Evolutionary conservation across 495 filamentous ascomycete genomes (phyloP).

Genomic region (Trypethelium eluteriae): DNA sequence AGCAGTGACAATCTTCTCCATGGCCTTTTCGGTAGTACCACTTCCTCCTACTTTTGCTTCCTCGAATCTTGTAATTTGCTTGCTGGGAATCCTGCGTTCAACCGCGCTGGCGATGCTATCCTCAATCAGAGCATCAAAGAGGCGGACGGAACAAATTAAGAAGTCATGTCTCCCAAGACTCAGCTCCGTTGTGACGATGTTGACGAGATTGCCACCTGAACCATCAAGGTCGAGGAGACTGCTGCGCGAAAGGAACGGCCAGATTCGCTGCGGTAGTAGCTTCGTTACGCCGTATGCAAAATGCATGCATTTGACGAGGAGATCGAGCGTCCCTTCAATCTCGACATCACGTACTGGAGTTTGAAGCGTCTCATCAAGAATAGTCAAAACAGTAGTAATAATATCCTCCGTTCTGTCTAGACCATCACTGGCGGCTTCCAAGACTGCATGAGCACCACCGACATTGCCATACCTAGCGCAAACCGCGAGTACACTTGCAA

Average conservation of each 20-base stretch:
- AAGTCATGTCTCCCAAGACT: slow-evolving; percentile 68
- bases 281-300: slow-evolving; percentile 65
- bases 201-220: slow-evolving; percentile 62
- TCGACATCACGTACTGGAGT: slow-evolving; percentile 50
- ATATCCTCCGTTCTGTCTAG: slow-evolving; percentile 68
- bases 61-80: slow-evolving; percentile 42
- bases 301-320: slow-evolving; percentile 65
- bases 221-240: slow-evolving; percentile 64
- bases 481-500: neutral
- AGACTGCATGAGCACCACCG: slow-evolving; percentile 39
- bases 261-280: slow-evolving; percentile 72
- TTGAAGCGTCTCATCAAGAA: slow-evolving; percentile 69
- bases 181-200: slow-evolving; percentile 69
- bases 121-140: slow-evolving; percentile 69
- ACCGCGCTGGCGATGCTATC: slow-evolving; percentile 66
- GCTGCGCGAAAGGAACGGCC: slow-evolving; percentile 79
- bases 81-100: slow-evolving; percentile 55
- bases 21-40: slow-evolving; percentile 67
- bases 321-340: slow-evolving; percentile 45
- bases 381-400: slow-evolving; percentile 69
- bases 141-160: slow-evolving; percentile 57
- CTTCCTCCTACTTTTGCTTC: slow-evolving; percentile 46
- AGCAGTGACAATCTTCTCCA: slow-evolving; percentile 61
- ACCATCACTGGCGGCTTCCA: slow-evolving; percentile 67
- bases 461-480: slow-evolving; percentile 12